Evolutionary conservation across 805 yeast species (phyloP).

Genomic region (Wickerhamiella australiensis): DNA sequence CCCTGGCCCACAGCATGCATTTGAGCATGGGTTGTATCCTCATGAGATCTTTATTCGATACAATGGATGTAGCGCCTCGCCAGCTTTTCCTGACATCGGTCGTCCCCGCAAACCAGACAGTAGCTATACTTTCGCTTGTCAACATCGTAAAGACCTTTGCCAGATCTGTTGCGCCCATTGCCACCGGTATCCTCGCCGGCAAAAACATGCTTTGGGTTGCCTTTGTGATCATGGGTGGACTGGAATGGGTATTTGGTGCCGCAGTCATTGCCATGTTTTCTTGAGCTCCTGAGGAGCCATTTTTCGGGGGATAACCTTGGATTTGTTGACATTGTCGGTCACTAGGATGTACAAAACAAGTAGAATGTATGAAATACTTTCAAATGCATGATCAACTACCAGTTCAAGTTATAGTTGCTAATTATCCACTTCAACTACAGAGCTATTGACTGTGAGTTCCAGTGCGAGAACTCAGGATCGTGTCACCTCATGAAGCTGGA

Average conservation of each 20-base stretch:
- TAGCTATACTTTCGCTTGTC: slow-evolving; percentile 64
- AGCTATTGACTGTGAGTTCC: too few species aligned
- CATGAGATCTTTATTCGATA: slow-evolving; percentile 48
- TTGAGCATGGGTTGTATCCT: slow-evolving; percentile 42
- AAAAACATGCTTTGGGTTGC: slow-evolving; percentile 23
- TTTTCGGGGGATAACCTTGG: too few species aligned
- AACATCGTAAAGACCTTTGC: slow-evolving; percentile 80
- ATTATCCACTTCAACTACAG: too few species aligned
- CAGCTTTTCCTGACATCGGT: slow-evolving; percentile 65
- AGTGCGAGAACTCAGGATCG: too few species aligned
- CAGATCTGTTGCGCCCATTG: slow-evolving; percentile 65
- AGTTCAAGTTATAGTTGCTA: too few species aligned
- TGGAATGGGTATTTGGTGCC: slow-evolving; percentile 25
- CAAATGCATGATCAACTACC: too few species aligned
- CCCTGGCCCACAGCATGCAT: slow-evolving; percentile 33
- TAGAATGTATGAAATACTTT: too few species aligned
- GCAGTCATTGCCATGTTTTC: slow-evolving; percentile 12
- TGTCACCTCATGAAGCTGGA: too few species aligned
- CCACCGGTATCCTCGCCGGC: slow-evolving; percentile 65
- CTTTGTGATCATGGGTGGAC: slow-evolving; percentile 27
- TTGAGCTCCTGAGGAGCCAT: too few species aligned
- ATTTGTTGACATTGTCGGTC: too few species aligned
- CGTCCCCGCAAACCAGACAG: slow-evolving; percentile 54
- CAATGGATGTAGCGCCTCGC: slow-evolving; percentile 90
- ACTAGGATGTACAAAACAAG: too few species aligned